Evolutionary conservation across 768 basidiomycete genomes (phyloP).

Genomic region (Leucocoprinus birnbaumii): DNA sequence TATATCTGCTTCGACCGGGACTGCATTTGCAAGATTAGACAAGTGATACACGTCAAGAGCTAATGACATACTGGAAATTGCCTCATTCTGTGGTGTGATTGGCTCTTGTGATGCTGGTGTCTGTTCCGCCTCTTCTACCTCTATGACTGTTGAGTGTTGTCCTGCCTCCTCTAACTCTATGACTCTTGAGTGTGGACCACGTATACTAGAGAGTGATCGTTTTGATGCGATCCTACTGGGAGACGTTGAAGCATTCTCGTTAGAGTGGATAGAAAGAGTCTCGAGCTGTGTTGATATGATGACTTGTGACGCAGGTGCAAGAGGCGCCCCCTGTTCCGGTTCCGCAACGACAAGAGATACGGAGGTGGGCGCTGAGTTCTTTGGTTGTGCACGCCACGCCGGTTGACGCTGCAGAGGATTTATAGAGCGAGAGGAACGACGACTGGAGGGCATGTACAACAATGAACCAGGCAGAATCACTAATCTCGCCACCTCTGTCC

Average conservation of each 20-base stretch:
- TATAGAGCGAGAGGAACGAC: constrained; percentile 7
- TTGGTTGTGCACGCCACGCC: not conserved
- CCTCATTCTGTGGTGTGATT: not conserved
- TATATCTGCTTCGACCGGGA: no score
- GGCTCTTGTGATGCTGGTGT: not conserved
- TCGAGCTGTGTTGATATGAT: constrained; percentile 4
- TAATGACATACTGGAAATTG: not conserved
- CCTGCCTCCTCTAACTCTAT: not conserved
- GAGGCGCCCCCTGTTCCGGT: constrained; percentile 10
- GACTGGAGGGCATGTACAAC: constrained; percentile 6
- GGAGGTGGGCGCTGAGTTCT: constrained; percentile 1
- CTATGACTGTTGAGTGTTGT: not conserved
- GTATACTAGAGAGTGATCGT: not conserved
- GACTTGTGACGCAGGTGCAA: constrained; percentile 1
- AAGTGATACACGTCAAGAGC: not conserved
- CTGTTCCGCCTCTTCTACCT: not conserved
- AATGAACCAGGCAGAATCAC: not conserved
- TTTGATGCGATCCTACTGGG: not conserved
- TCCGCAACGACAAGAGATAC: constrained; percentile 7
- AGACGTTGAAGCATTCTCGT: not conserved
- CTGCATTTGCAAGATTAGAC: no score
- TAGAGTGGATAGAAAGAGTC: not conserved
- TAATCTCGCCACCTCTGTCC: constrained; percentile 3
- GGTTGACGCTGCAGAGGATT: not conserved
- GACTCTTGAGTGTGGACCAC: not conserved